Conservation (phyloP, 2,329 filamentous ascomycete species). For the Aspergillus hiratsukae region DNA sequence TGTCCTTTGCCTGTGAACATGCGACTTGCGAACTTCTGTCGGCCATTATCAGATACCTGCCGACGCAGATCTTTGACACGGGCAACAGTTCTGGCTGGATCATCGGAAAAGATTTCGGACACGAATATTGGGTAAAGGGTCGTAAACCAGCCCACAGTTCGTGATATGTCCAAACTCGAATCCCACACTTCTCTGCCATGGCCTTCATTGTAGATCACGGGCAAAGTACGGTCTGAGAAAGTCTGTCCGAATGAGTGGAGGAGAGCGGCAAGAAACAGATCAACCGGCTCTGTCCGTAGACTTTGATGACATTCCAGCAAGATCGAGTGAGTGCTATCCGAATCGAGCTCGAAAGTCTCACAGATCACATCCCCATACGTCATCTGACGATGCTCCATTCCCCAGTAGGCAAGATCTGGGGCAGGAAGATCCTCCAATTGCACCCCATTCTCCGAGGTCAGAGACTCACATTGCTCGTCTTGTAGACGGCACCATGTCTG, state of each 20-base stretch:
- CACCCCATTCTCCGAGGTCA: slow-evolving; percentile 10
- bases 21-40: slow-evolving; percentile 34
- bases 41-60: slow-evolving; percentile 34
- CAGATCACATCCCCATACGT: slow-evolving; percentile 35
- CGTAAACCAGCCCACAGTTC: slow-evolving; percentile 51
- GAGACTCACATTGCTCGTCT: slow-evolving; percentile 17
- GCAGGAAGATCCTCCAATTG: slow-evolving; percentile 21
- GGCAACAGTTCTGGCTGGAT: slow-evolving; percentile 29
- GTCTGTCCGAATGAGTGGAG: slow-evolving; percentile 42
- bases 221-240: slow-evolving; percentile 38
- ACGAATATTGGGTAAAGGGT: slow-evolving; percentile 44
- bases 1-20: slow-evolving; percentile 28
- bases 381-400: slow-evolving; percentile 23
- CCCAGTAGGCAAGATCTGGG: slow-evolving; percentile 34
- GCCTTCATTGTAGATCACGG: slow-evolving; percentile 46
- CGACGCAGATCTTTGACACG: slow-evolving; percentile 38
- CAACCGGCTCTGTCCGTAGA: slow-evolving; percentile 33
- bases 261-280: slow-evolving; percentile 35
- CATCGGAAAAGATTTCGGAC: slow-evolving; percentile 18
- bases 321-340: slow-evolving; percentile 21
- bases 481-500: slow-evolving; percentile 36
- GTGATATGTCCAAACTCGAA: slow-evolving; percentile 43
- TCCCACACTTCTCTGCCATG: slow-evolving; percentile 48
- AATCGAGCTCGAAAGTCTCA: slow-evolving; percentile 31
- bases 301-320: slow-evolving; percentile 30